A percentile compares a stretch with the other conserved stretches of the same genome.
Evolutionary conservation across 2,329 filamentous ascomycete species (phyloP).

Genomic region (Cercospora sojina): DNA sequence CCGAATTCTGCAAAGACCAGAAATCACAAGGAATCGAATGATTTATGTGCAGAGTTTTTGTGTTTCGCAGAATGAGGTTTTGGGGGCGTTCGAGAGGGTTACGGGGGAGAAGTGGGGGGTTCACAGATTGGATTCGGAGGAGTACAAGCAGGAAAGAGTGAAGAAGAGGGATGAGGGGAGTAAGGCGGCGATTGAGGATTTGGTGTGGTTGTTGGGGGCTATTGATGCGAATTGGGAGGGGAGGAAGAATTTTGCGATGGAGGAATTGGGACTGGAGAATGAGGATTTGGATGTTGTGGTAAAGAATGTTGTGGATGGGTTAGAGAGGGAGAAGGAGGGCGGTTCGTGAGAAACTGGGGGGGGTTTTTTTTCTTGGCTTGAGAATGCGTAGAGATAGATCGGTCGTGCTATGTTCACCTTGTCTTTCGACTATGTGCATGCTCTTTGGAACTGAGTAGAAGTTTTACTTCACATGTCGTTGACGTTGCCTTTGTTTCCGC

Average conservation of each 20-base stretch:
- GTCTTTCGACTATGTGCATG: neutral
- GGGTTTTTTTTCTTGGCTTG: neutral
- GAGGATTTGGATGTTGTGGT: constrained; percentile 43
- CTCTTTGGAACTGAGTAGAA: neutral
- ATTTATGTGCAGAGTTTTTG: constrained; percentile 59
- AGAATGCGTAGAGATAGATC: neutral
- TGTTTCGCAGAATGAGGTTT: constrained; percentile 58
- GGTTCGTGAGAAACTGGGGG: neutral
- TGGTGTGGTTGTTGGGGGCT: constrained; percentile 36
- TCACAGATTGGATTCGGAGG: constrained; percentile 39
- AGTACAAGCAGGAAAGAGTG: constrained; percentile 35
- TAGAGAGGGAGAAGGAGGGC: constrained; percentile 4
- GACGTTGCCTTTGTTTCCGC: neutral
- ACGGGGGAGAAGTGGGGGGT: constrained; percentile 55
- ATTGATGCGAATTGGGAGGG: constrained; percentile 36
- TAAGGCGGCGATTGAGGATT: constrained; percentile 32
- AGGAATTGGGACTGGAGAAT: constrained; percentile 44
- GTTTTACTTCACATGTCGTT: neutral
- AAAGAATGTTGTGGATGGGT: constrained; percentile 34
- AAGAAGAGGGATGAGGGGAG: constrained; percentile 42
- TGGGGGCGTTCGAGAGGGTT: constrained; percentile 54
- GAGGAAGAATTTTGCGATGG: constrained; percentile 43
- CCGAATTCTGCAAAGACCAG: constrained; percentile 51
- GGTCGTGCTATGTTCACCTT: neutral
- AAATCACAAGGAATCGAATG: constrained; percentile 58